Conservation (phyloP, 768 basidiomycete species). For the Tephrocybe sp. region DNA sequence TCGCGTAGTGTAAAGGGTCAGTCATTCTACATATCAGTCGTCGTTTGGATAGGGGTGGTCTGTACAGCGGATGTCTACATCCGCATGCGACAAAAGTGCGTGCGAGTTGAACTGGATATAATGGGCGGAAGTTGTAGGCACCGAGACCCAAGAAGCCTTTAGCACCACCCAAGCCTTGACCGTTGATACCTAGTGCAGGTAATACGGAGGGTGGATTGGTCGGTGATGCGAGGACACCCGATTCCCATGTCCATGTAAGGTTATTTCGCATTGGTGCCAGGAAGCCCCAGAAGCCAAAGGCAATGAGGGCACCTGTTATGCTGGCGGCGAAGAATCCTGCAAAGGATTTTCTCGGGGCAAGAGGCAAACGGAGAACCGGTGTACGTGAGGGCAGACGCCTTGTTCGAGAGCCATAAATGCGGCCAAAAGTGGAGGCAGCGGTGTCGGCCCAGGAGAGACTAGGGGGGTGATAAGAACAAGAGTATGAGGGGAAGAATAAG, state of each 20-base stretch:
- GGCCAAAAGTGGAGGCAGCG: conserved; percentile 87
- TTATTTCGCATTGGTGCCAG: conserved; percentile 44
- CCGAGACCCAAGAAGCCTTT: conserved; percentile 51
- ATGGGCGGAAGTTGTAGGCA: conserved; percentile 51
- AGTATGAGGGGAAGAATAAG: not conserved
- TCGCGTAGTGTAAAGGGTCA: no score
- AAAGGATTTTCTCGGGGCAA: conserved; percentile 80
- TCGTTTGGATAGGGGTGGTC: no score
- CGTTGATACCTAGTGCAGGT: conserved; percentile 12
- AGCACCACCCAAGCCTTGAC: conserved; percentile 18
- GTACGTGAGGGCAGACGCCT: conserved; percentile 42
- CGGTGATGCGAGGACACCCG: conserved; percentile 38
- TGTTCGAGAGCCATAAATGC: conserved; percentile 75
- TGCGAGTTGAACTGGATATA: no score
- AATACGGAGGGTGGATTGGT: conserved; percentile 18
- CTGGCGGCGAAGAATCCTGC: conserved; percentile 82
- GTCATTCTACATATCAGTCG: no score
- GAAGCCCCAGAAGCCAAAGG: conserved; percentile 69
- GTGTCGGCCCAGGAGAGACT: conserved; percentile 97
- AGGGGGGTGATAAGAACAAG: conserved; percentile 4
- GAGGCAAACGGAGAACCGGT: conserved; percentile 53
- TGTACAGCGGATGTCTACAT: no score
- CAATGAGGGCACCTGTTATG: conserved; percentile 66
- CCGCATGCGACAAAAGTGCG: no score
- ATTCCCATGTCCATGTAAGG: conserved; percentile 57